These are phyloP conservation scores for Penicillium canescens DNA, from an alignment of 495 filamentous ascomycete species.

Conservation along the genomic window DNA sequence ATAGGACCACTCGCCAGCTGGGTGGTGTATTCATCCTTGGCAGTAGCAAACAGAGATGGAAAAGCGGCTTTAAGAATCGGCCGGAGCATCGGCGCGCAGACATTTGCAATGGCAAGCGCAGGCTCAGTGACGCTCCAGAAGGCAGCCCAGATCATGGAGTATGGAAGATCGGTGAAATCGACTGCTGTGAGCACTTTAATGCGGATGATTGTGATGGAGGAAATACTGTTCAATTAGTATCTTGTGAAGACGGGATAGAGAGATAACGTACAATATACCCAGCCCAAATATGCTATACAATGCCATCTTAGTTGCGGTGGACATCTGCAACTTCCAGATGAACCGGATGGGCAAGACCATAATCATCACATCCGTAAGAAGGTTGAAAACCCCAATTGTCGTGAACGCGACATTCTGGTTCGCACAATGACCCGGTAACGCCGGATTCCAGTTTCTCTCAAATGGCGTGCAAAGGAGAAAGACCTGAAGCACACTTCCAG, in stretches of 20 bases:
- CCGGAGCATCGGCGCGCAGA: conserved; percentile 26
- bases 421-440: conserved; percentile 15
- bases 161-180: conserved; percentile 20
- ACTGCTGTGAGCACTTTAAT: conserved; percentile 22
- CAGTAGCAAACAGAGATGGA: conserved; percentile 14
- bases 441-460: conserved; percentile 19
- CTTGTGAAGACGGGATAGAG: too few species aligned
- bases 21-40: conserved; percentile 11
- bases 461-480: conserved; percentile 38
- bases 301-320: conserved; percentile 17
- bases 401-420: conserved; percentile 25
- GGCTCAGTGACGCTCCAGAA: conserved; percentile 28
- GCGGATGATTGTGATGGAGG: conserved; percentile 25
- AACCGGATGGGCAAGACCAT: conserved; percentile 41
- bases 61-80: conserved; percentile 19
- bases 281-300: conserved; percentile 21
- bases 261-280: conserved; percentile 16
- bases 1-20: conserved; percentile 5
- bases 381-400: conserved; percentile 30
- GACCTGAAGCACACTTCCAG: conserved; percentile 22
- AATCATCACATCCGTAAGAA: conserved; percentile 44
- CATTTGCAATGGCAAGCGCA: conserved; percentile 19
- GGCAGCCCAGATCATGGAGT: conserved; percentile 28
- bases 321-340: conserved; percentile 38
- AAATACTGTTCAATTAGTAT: conserved; percentile 13